Base-by-base conservation (phyloP, 768 basidiomycete species). In the Kwoniella dendrophila region DNA sequence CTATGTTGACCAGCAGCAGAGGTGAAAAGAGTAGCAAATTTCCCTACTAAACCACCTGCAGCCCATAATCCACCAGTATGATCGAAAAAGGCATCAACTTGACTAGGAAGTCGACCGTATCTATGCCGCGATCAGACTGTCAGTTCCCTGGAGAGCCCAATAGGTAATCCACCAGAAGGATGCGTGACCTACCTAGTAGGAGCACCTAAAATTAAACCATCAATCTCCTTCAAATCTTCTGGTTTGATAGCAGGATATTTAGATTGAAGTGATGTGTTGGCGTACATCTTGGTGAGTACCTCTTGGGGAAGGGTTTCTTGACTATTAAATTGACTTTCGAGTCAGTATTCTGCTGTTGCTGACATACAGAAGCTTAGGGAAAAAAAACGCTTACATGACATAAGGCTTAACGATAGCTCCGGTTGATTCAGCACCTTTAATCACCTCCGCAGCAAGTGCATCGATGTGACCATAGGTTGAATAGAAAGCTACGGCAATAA, bases 291-390 rank as follows among this genome's bases (percentile, higher is more conserved):
- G 48, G 74, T 69, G 43, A 92, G 82, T 48, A 91, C 75, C 6
- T 90, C 88, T 7, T 82, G 72, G 2, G 87, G 71, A 54, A 94
- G 86, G 0, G 90, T 94, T 81, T 94, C 92, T 52, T 86, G 71
- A 62, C 76, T 78, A 48, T 12, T 16, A n/a, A n/a, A n/a, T n/a
- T n/a, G n/a, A n/a, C n/a, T 7, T 18, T 2, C 44, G 11, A n/a
- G 44, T n/a, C 44, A 45, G 22, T 4, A 45, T n/a, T 45, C 3
- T 18, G 16, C 16, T 4, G 4, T 36, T 22, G 43, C 6, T 20
- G n/a, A 11, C 10, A 22, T 8, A 20, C n/a, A 10, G 6, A 20
- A 44, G 11, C 10, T 44, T n/a, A 44, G n/a, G 34, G 4, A 16
- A 34, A 4, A 18, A 41, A 29, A 22, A 7, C 8, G 12, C 75